Evolutionary conservation across 2,329 filamentous ascomycete species (phyloP).

Genomic region (Neoarthrinium moseri): DNA sequence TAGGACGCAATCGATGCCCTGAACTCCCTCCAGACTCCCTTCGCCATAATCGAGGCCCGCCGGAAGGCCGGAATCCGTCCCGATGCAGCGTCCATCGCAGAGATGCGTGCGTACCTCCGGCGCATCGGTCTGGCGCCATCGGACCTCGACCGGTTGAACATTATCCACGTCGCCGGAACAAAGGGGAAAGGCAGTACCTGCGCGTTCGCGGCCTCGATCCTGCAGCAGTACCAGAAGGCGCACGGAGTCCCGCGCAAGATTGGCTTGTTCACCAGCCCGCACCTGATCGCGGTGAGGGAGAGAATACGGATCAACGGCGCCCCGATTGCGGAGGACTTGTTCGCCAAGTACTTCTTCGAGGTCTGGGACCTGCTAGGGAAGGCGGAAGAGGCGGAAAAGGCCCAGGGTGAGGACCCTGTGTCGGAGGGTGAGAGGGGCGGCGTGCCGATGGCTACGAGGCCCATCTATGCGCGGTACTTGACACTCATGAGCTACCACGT

Average conservation of each 20-base stretch:
- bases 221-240: slow-evolving; percentile 46
- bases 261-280: slow-evolving; percentile 68
- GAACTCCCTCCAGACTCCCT: slow-evolving; percentile 90
- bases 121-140: slow-evolving; percentile 71
- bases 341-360: slow-evolving; percentile 66
- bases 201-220: slow-evolving; percentile 64
- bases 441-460: slow-evolving; percentile 39
- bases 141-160: slow-evolving; percentile 60
- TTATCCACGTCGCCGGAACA: slow-evolving; percentile 72
- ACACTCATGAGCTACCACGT: slow-evolving; percentile 67
- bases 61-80: slow-evolving; percentile 70
- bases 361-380: slow-evolving; percentile 59
- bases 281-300: slow-evolving; percentile 66
- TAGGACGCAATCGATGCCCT: slow-evolving; percentile 83
- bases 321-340: slow-evolving; percentile 57
- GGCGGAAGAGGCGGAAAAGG: slow-evolving; percentile 23
- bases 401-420: neutral
- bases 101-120: slow-evolving; percentile 76
- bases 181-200: slow-evolving; percentile 76
- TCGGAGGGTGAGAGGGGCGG: slow-evolving; percentile 24
- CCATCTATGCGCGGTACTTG: slow-evolving; percentile 60
- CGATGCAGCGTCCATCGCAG: slow-evolving; percentile 68
- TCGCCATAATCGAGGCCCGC: slow-evolving; percentile 74
- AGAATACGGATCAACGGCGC: slow-evolving; percentile 61
- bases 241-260: slow-evolving; percentile 40